These are phyloP conservation scores for Piromyces finnis DNA, from an alignment of 192 early-diverging fungal genomes.

Conservation along the genomic window DNA sequence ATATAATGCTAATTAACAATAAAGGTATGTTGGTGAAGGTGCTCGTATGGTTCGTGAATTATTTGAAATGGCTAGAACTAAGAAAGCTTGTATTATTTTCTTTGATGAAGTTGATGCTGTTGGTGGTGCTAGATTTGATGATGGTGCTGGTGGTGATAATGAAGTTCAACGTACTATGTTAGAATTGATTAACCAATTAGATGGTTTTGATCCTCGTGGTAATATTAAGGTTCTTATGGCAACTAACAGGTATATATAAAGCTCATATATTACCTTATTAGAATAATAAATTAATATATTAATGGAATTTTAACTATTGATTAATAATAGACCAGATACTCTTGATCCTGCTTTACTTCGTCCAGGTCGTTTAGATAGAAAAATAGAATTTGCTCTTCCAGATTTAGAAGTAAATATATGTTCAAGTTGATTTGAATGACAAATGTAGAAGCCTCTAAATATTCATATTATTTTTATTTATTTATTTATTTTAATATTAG, in stretches of 20 bases:
- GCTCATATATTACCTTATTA: background rate
- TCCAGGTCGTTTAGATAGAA: conserved; percentile 94
- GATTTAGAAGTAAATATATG: conserved; percentile 51
- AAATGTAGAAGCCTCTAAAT: no score
- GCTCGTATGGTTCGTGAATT: conserved; percentile 98
- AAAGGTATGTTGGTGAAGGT: conserved; percentile 88
- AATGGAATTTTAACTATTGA: no score
- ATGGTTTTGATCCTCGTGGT: conserved; percentile 97
- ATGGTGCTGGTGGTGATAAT: conserved; percentile 97
- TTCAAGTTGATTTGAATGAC: no score
- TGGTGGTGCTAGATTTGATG: conserved; percentile 91
- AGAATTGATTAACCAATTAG: conserved; percentile 97
- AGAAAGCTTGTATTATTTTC: conserved; percentile 99
- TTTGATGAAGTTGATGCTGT: conserved; percentile 99
- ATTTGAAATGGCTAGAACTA: conserved; percentile 99
- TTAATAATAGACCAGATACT: conserved; percentile 66
- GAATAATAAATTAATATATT: no score
- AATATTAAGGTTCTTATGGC: conserved; percentile 99
- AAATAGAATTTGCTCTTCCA: conserved; percentile 93
- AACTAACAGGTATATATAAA: conserved; percentile 52
- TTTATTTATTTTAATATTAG: conserved; percentile 10
- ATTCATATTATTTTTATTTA: background rate
- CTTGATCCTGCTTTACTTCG: conserved; percentile 93
- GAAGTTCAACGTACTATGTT: conserved; percentile 99
- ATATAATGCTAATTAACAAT: background rate